Percentiles rank a stretch among this genome's conserved stretches.
Conservation (phyloP, 257 asterid genomes). For the Forsythia suspensa region DNA sequence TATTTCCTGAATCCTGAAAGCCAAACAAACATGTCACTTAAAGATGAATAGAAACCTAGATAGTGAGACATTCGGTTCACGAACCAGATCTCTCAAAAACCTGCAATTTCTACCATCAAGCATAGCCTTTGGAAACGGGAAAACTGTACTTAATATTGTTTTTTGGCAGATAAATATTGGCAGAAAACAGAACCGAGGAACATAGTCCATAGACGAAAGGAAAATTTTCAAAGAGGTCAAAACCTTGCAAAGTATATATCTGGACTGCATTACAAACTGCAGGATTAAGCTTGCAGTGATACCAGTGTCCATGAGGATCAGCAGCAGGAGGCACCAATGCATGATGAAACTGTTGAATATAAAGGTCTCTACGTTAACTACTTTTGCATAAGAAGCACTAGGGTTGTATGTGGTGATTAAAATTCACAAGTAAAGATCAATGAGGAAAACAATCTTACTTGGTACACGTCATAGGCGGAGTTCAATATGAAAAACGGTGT, state of each 20-base stretch:
- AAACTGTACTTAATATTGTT: neutral
- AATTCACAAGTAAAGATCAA: neutral
- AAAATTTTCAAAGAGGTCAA: neutral
- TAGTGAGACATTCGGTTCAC: too few relatives aligned
- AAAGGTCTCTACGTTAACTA: conserved; percentile 7
- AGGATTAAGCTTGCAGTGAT: conserved; percentile 70
- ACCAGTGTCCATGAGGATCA: conserved; percentile 91
- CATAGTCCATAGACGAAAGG: neutral
- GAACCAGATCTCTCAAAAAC: neutral
- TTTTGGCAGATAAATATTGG: neutral
- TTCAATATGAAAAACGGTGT: conserved; percentile 88
- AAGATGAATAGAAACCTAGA: neutral
- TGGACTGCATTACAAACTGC: conserved; percentile 59
- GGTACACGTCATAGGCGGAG: conserved; percentile 88
- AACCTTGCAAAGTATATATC: conserved; percentile 77
- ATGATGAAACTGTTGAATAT: conserved; percentile 65
- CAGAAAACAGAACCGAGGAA: neutral
- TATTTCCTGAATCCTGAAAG: conserved; percentile 69
- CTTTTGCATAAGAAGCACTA: conserved; percentile 11
- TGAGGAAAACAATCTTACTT: conserved; percentile 52
- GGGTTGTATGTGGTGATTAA: neutral
- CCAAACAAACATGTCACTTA: neutral
- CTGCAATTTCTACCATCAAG: neutral
- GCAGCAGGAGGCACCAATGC: conserved; percentile 84
- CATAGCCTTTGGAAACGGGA: neutral